phyloP scores from a whole-genome alignment of 345 rosid species.

The Linum usitatissimum region DNA sequence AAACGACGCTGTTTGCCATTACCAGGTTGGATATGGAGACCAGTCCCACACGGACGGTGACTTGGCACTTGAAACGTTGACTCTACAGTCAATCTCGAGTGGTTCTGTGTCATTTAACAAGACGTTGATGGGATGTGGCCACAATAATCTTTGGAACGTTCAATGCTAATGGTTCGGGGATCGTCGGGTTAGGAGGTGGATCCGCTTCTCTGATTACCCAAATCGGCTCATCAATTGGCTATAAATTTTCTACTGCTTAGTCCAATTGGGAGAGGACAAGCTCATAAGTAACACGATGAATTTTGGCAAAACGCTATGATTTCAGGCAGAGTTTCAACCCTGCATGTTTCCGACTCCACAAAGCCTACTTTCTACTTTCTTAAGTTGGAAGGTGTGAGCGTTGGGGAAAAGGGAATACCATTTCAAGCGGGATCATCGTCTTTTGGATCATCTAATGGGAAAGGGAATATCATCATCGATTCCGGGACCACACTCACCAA shows the following conservation, averaged over 20 bases:
- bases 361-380: background rate
- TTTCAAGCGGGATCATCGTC: too few species aligned
- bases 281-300: too few species aligned
- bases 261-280: background rate
- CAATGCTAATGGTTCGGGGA: background rate
- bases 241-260: background rate
- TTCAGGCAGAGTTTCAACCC: background rate
- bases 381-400: background rate
- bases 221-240: background rate
- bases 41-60: constrained; percentile 3
- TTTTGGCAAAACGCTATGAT: background rate
- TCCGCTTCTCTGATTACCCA: background rate
- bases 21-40: background rate
- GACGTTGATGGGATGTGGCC: constrained; percentile 8
- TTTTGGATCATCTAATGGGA: too few species aligned
- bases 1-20: background rate
- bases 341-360: background rate
- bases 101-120: background rate
- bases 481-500: too few species aligned
- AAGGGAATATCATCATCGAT: too few species aligned
- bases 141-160: background rate
- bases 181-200: background rate
- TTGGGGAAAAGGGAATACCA: background rate
- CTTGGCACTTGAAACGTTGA: constrained; percentile 10
- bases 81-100: constrained; percentile 1